Percentiles rank a stretch among this genome's conserved stretches.
Evolutionary conservation across 495 filamentous ascomycete genomes (phyloP).

Genomic region (Trichodelitschia bisporula): DNA sequence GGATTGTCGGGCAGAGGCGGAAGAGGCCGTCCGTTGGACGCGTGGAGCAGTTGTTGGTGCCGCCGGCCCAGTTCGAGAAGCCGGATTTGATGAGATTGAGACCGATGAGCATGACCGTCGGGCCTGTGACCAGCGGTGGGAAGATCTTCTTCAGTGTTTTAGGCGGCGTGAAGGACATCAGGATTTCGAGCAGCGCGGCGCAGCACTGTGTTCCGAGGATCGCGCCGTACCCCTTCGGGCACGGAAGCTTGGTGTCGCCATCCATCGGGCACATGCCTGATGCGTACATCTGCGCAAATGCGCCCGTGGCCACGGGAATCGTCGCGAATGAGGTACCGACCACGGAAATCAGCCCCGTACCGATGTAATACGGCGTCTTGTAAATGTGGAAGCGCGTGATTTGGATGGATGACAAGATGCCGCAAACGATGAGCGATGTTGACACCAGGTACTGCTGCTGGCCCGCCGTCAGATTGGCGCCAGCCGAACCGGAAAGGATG

Average conservation of each 20-base stretch:
- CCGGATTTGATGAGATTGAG: conserved; percentile 41
- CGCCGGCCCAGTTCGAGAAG: conserved; percentile 71
- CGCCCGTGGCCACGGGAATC: conserved; percentile 61
- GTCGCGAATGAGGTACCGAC: conserved; percentile 73
- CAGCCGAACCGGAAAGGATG: conserved; percentile 36
- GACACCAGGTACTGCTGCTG: conserved; percentile 66
- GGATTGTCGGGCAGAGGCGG: conserved; percentile 41
- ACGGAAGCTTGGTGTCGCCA: conserved; percentile 38
- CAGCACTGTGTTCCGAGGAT: conserved; percentile 47
- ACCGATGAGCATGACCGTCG: conserved; percentile 10
- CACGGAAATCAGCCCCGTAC: conserved; percentile 77
- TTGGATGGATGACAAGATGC: conserved; percentile 54
- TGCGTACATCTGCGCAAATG: conserved; percentile 62
- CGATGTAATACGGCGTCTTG: conserved; percentile 62
- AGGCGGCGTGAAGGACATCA: conserved; percentile 52
- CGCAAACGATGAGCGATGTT: conserved; percentile 68
- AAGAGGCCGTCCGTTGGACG: conserved; percentile 29
- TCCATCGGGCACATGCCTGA: conserved; percentile 52
- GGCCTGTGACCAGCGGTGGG: conserved; percentile 69
- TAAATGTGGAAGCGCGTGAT: conserved; percentile 67
- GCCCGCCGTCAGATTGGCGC: conserved; percentile 36
- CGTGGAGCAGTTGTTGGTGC: conserved; percentile 33
- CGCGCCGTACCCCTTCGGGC: conserved; percentile 68
- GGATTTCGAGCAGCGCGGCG: conserved; percentile 51
- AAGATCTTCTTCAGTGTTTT: conserved; percentile 49